Evolutionary conservation across 768 basidiomycete genomes (phyloP).

Genomic region (Mrakia gelida): DNA sequence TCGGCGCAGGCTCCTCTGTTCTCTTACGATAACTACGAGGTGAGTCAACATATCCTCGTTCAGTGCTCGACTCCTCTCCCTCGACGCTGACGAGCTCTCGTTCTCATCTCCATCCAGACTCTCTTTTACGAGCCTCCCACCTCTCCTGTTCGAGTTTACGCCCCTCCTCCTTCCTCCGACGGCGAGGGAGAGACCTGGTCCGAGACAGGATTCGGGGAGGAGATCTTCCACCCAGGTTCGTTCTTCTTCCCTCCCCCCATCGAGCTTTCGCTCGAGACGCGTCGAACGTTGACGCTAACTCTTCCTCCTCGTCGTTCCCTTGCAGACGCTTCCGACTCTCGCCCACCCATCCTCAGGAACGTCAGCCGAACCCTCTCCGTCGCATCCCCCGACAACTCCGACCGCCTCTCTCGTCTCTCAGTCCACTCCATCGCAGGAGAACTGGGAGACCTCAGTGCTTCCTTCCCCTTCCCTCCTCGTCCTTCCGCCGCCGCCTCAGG

Average conservation of each 20-base stretch:
- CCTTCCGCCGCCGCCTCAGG: neutral
- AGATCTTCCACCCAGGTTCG: neutral
- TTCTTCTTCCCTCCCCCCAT: neutral
- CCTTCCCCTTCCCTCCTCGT: neutral
- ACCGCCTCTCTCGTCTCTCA: neutral
- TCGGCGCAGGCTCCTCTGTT: neutral
- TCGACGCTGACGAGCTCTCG: neutral
- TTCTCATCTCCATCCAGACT: neutral
- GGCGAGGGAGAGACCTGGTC: neutral
- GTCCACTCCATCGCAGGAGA: neutral
- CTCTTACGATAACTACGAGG: neutral
- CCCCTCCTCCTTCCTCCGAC: neutral
- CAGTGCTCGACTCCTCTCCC: no score
- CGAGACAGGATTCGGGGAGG: neutral
- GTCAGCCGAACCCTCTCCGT: neutral
- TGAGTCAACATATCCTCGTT: no score
- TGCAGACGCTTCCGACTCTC: neutral
- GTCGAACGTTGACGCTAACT: neutral
- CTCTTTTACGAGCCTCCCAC: constrained; percentile 1
- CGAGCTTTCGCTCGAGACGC: neutral
- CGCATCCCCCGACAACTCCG: neutral
- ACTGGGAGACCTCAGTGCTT: neutral
- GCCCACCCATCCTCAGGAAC: neutral
- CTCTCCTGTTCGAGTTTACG: neutral
- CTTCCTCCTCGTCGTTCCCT: neutral